These are phyloP conservation scores for Rhodotorula mucilaginosa DNA, from an alignment of 1,284 basidiomycete species.

Conservation along the genomic window DNA sequence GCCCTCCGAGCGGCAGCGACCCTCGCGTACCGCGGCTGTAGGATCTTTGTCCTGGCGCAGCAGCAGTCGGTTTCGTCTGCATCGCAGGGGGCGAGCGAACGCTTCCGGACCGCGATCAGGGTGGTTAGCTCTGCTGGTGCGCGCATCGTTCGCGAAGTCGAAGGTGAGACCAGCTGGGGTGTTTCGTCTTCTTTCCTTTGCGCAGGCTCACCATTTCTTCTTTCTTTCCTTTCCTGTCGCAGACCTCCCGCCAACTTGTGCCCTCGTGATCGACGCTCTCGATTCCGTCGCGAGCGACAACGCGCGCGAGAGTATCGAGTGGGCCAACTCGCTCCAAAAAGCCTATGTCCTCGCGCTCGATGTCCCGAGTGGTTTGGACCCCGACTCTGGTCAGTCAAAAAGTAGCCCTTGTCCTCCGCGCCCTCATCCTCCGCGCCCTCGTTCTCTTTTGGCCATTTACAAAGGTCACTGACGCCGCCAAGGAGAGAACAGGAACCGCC, in stretches of 20 bases:
- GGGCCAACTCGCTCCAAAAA: background rate
- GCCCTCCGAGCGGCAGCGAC: slow-evolving; percentile 18
- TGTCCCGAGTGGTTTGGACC: slow-evolving; percentile 11
- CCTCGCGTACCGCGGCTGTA: slow-evolving; percentile 23
- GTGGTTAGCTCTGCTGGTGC: slow-evolving; percentile 27
- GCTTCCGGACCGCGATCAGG: slow-evolving; percentile 13
- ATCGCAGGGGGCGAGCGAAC: slow-evolving; percentile 3
- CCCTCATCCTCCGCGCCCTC: too few relatives aligned
- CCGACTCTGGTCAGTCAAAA: background rate
- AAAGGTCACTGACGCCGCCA: too few relatives aligned
- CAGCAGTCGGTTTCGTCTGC: background rate
- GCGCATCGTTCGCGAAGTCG: slow-evolving; percentile 16
- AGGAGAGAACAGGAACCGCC: background rate
- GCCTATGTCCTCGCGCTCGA: slow-evolving; percentile 2
- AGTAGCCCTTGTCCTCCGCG: background rate
- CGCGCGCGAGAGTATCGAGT: background rate
- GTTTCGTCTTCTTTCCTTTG: too few relatives aligned
- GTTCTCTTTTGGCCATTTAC: too few relatives aligned
- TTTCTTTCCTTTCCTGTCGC: background rate
- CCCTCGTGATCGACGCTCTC: slow-evolving; percentile 30
- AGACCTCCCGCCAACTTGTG: slow-evolving; percentile 22
- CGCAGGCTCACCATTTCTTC: background rate
- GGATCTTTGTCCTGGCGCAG: slow-evolving; percentile 20
- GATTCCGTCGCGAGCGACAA: background rate
- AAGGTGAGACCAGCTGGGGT: slow-evolving; percentile 1